A percentile compares a stretch with the other conserved stretches of the same genome.
Conservation (phyloP, 371 early-diverging fungal species). For the Apophysomyces ossiformis region DNA sequence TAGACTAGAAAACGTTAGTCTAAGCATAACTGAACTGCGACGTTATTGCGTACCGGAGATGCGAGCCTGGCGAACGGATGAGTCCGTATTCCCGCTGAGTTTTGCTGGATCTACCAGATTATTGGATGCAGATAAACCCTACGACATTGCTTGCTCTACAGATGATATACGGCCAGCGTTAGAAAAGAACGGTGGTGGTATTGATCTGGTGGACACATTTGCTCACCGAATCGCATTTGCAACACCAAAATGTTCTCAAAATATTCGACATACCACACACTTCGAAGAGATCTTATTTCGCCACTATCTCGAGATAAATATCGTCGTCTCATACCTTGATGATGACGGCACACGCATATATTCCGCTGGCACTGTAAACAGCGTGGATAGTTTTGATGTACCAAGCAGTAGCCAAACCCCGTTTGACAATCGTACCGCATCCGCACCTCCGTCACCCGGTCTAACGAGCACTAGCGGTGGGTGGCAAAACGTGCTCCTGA, state of each 20-base stretch:
- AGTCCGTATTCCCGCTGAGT: conserved; percentile 23
- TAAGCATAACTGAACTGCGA: conserved; percentile 34
- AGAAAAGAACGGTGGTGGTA: conserved; percentile 27
- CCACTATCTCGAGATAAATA: conserved; percentile 35
- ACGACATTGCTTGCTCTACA: conserved; percentile 17
- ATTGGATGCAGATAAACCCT: conserved; percentile 29
- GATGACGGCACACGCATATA: conserved; percentile 22
- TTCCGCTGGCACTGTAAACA: conserved; percentile 10
- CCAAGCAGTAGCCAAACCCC: conserved; percentile 5
- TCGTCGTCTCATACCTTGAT: conserved; percentile 38
- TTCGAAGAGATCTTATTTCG: conserved; percentile 39
- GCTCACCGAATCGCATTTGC: conserved; percentile 44
- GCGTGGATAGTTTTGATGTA: conserved; percentile 16
- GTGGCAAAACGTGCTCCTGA: conserved; percentile 27
- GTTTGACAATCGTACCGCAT: conserved; percentile 4
- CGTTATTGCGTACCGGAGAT: conserved; percentile 39
- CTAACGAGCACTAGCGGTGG: conserved; percentile 9
- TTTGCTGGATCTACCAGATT: conserved; percentile 37
- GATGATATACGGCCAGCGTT: conserved; percentile 31
- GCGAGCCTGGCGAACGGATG: conserved; percentile 37
- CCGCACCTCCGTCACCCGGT: conserved; percentile 14
- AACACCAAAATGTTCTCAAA: conserved; percentile 44
- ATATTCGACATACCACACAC: conserved; percentile 42
- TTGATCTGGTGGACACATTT: conserved; percentile 38
- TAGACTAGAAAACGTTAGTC: conserved; percentile 38